These are phyloP conservation scores for Antitrichia curtipendula DNA, from an alignment of 225 moss, liverwort and hornwort species.

Conservation along the genomic window DNA sequence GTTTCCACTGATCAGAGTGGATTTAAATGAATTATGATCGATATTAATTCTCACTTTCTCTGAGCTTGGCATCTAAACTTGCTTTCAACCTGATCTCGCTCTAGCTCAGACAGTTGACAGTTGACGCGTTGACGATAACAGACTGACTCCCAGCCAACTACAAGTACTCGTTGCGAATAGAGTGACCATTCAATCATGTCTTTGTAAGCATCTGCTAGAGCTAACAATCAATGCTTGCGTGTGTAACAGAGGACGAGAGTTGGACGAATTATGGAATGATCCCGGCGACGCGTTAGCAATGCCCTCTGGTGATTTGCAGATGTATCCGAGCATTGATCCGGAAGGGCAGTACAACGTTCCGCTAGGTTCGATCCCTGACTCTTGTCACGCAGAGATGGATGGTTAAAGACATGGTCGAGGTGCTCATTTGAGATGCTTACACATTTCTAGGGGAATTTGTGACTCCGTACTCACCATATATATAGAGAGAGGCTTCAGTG, in stretches of 20 bases:
- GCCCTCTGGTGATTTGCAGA: not conserved
- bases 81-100: not conserved
- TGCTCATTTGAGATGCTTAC: too few relatives aligned
- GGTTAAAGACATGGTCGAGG: not conserved
- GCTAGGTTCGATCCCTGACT: not conserved
- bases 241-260: not conserved
- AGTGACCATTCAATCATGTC: not conserved
- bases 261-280: not conserved
- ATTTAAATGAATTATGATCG: not conserved
- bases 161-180: not conserved
- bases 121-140: not conserved
- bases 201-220: not conserved
- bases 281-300: not conserved
- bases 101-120: not conserved
- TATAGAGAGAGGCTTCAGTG: too few relatives aligned
- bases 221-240: not conserved
- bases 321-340: not conserved
- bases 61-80: too few relatives aligned
- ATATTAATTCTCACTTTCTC: too few relatives aligned
- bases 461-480: too few relatives aligned
- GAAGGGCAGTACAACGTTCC: not conserved
- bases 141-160: not conserved
- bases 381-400: not conserved
- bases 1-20: not conserved
- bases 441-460: not conserved